Conservation (phyloP, 179 eudicot species). For the Carnegiea gigantea region DNA sequence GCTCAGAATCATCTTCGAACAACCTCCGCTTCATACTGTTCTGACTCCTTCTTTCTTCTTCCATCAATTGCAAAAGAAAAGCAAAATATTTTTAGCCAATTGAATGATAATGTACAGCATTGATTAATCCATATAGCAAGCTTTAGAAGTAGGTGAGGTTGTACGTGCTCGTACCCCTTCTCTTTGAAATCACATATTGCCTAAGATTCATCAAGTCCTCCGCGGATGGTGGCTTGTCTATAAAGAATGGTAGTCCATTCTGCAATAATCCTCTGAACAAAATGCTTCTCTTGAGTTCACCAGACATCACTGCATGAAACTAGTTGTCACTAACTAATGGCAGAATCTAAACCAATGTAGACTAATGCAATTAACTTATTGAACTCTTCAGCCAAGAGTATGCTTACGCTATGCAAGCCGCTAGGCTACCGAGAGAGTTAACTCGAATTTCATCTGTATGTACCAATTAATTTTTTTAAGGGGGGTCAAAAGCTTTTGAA, state of each 20-base stretch:
- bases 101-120: neutral
- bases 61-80: neutral
- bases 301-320: constrained; percentile 42
- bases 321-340: neutral
- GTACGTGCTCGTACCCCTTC: neutral
- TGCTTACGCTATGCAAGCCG: too few species aligned
- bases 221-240: constrained; percentile 43
- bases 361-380: neutral
- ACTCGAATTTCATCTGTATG: too few species aligned
- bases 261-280: constrained; percentile 24
- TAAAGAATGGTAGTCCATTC: constrained; percentile 39
- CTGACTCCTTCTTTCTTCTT: neutral
- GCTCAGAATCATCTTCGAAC: neutral
- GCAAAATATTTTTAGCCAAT: neutral
- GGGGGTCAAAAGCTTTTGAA: too few species aligned
- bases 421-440: too few species aligned
- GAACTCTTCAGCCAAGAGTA: too few species aligned
- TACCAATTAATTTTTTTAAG: too few species aligned
- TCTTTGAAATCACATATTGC: constrained; percentile 35
- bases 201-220: constrained; percentile 42
- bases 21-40: neutral
- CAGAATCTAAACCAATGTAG: neutral
- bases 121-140: neutral
- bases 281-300: constrained; percentile 28
- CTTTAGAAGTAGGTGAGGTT: neutral